Conservation (phyloP, 1,284 basidiomycete genomes). For the Amylostereum chailletii region DNA sequence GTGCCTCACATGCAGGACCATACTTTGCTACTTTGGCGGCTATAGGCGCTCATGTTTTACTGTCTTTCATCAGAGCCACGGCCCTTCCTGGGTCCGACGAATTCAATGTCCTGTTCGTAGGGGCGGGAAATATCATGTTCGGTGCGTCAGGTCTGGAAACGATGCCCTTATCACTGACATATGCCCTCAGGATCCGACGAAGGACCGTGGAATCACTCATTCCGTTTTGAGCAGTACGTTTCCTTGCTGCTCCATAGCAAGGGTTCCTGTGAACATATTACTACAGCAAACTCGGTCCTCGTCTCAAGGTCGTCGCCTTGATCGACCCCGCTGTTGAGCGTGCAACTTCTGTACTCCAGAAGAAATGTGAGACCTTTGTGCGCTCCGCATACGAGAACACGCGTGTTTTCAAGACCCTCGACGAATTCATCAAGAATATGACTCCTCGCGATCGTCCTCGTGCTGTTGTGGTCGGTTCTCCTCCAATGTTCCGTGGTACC, state of each 20-base stretch:
- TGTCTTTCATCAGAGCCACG: slow-evolving; percentile 30
- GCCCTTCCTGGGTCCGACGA: slow-evolving; percentile 52
- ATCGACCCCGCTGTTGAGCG: slow-evolving; percentile 88
- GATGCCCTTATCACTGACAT: background rate
- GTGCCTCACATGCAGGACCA: slow-evolving; percentile 3
- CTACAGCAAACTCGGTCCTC: slow-evolving; percentile 85
- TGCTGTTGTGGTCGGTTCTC: slow-evolving; percentile 87
- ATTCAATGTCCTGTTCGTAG: slow-evolving; percentile 89
- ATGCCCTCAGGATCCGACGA: slow-evolving; percentile 62
- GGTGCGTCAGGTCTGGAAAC: slow-evolving; percentile 34
- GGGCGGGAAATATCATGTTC: slow-evolving; percentile 94
- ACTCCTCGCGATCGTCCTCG: slow-evolving; percentile 48
- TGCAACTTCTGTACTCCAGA: slow-evolving; percentile 72
- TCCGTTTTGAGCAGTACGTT: slow-evolving; percentile 84
- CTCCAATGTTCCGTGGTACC: slow-evolving; percentile 89
- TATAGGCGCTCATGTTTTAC: slow-evolving; percentile 4
- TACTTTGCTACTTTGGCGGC: slow-evolving; percentile 2
- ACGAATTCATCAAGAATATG: slow-evolving; percentile 78
- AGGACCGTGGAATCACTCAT: slow-evolving; percentile 91
- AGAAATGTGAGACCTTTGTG: slow-evolving; percentile 94
- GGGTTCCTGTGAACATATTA: slow-evolving; percentile 12
- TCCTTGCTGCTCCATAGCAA: slow-evolving; percentile 1
- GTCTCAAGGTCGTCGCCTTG: slow-evolving; percentile 92
- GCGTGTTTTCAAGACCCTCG: slow-evolving; percentile 79
- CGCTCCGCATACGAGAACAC: slow-evolving; percentile 90